Evolutionary conservation across 208 protist species (phyloP).

Genomic region (Borovskyia barvae): DNA sequence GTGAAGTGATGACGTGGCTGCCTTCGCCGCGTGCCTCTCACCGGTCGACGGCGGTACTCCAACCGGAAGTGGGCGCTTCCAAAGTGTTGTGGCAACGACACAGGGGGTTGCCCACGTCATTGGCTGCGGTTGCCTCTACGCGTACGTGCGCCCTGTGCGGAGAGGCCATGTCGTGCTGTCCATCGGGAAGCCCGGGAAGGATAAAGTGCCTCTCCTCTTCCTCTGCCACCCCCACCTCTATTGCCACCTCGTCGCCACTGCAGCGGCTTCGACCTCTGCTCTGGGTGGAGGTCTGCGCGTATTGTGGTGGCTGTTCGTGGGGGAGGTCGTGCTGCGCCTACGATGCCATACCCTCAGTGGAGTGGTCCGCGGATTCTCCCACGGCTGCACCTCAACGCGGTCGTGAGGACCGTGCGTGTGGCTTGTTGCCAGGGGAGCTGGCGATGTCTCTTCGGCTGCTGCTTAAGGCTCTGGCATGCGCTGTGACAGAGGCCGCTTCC

Average conservation of each 20-base stretch:
- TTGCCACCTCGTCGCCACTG: neutral
- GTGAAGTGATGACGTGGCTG: conserved; percentile 1
- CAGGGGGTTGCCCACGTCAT: no score
- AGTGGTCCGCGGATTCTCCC: neutral
- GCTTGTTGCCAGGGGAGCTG: conserved; percentile 19
- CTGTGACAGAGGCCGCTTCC: neutral
- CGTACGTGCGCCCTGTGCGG: conserved; percentile 8
- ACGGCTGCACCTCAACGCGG: neutral
- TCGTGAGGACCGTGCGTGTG: no score
- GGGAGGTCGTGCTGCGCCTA: conserved; percentile 20
- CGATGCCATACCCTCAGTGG: neutral
- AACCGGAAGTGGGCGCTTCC: no score
- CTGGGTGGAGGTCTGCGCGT: conserved; percentile 9
- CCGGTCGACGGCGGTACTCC: no score
- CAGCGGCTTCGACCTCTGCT: neutral
- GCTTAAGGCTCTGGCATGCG: conserved; percentile 11
- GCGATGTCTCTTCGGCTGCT: conserved; percentile 25
- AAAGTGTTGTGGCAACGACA: no score
- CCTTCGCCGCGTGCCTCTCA: no score
- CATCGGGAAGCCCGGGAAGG: no score
- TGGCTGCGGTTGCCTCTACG: neutral
- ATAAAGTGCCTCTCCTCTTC: no score
- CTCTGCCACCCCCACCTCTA: no score
- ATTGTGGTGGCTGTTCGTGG: conserved; percentile 17
- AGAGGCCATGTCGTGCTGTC: no score